Evolutionary conservation across 2,329 filamentous ascomycete genomes (phyloP), one percentile per base, ranked within the genome.

Genomic region (Neodidymelliopsis sp.): DNA sequence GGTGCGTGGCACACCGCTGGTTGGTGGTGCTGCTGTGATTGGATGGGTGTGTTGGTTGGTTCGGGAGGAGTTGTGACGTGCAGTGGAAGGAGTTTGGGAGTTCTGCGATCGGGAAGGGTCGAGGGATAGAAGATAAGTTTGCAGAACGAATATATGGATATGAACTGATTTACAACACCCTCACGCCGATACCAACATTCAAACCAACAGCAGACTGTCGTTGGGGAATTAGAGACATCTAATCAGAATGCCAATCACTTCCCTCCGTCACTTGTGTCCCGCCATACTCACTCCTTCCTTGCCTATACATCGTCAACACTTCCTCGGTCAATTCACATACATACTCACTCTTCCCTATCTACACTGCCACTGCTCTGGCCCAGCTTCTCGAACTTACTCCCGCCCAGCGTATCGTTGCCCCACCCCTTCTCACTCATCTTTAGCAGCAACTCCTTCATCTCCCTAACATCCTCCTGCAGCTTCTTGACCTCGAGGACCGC

Each of bases 401-500:
- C 60, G 10, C 60, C 63, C 24, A 72, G 36, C 7, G 67, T 71
- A 22, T 69, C 68, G 7, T 35, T 60, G 4, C 68, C 67, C 69
- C 68, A 71, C 1, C 39, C 50, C 34, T 54, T 60, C 37, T 63
- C 61, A 25, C 49, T 60, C 37, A 72, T 11, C 40, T 60, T 67
- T 12, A 61, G 29, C 25, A 74, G 13, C 58, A 77, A 45, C 18
- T 71, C 67, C 64, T 75, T 79, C 48, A 80, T 50, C 66, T 78
- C 76, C 24, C 63, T 61, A 12, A 81, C 68, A 54, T 80, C 76
- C 31, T 69, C 62, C 57, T 69, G 72, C 62, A 80, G 49, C 57
- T 74, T 71, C 54, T 70, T 69, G 15, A 79, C 62, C 57, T 96
- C 91, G 18, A 88, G 54, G n/a, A 90, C 84, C 1, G 88, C 85